A percentile compares a stretch with the other conserved stretches of the same genome.
These are phyloP conservation scores for Leccinellum rugosiceps DNA, from an alignment of 768 basidiomycete species.

Conservation along the genomic window DNA sequence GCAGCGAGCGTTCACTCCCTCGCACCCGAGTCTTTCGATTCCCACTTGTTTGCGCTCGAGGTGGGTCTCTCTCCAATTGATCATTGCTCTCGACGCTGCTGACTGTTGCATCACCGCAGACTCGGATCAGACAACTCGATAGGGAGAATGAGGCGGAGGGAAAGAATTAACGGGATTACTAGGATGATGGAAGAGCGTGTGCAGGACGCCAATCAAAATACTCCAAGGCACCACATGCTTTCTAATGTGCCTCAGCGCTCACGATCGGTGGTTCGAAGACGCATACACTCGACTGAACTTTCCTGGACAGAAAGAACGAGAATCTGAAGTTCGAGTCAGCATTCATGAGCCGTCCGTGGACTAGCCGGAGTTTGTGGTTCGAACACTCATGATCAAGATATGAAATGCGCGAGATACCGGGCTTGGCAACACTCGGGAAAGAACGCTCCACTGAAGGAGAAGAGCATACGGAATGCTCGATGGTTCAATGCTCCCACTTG, in stretches of 20 bases:
- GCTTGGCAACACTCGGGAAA: neutral
- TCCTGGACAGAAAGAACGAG: neutral
- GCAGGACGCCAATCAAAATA: neutral
- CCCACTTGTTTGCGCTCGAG: slow-evolving; percentile 76
- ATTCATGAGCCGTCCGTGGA: neutral
- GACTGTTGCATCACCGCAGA: neutral
- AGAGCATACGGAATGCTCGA: neutral
- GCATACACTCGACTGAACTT: neutral
- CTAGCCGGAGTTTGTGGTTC: neutral
- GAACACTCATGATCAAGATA: neutral
- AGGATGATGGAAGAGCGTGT: neutral
- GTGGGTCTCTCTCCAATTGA: slow-evolving; percentile 34
- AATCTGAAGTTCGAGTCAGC: neutral
- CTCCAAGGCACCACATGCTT: neutral
- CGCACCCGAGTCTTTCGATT: slow-evolving; percentile 70
- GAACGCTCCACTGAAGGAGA: neutral
- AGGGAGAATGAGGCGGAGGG: neutral
- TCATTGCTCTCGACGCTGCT: neutral
- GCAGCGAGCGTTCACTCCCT: slow-evolving; percentile 70
- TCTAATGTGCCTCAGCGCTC: neutral
- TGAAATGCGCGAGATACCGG: neutral
- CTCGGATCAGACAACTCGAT: slow-evolving; percentile 13
- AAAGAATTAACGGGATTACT: neutral
- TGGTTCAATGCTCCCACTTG: neutral
- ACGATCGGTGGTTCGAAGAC: neutral